Base-by-base conservation (phyloP, 1,139 yeast genomes). In the Schwanniomyces etchellsii region DNA sequence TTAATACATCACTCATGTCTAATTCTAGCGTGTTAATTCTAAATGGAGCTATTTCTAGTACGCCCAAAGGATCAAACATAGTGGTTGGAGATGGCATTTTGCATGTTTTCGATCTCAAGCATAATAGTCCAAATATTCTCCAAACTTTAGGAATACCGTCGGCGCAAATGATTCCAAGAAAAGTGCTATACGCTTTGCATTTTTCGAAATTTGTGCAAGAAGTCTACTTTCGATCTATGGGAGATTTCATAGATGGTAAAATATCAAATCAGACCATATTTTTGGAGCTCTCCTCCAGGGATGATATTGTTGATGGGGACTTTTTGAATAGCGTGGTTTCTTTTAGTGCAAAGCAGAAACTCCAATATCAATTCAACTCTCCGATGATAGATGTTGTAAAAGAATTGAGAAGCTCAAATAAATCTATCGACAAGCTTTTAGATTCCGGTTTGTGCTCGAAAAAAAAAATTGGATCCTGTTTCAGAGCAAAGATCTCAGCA, bases 121-220 rank as follows among this genome's bases (percentile, higher is more conserved):
- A 60, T 15, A 43, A 56, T 14, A 27, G 57, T 11, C 34, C 55
- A 23, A 27, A 40, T 14, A 56, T 73, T 35, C 54, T 74, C 26
- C 35, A 51, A 0, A 43, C 55, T 1, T 42, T 63, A 9, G 48
- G 44, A 4, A 40, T 60, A 3, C 45, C 51, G 1, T 30, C 47
- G 3, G 57, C 66, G 5, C 53, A 57, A 0, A 74, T 84, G 56
- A 27, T 28, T n/a, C 82, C 89, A 0, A 68, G 81, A 40, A 86
- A 81, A 48, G 76, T 83, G 31, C 58, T 89, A 5, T 68, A 73
- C 43, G 96, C 95, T 0, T 55, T 88, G 35, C 78, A 77, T 36
- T 79, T 77, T 30, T 65, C 80, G 2, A 65, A 65, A 18, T 79
- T 85, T 50, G 93, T 83, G 3, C 68, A 72, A 14, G 96, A 86